Evolutionary conservation across 148 eudicot genomes (phyloP), one percentile per base, ranked within the genome.

Genomic region (Simmondsia chinensis): DNA sequence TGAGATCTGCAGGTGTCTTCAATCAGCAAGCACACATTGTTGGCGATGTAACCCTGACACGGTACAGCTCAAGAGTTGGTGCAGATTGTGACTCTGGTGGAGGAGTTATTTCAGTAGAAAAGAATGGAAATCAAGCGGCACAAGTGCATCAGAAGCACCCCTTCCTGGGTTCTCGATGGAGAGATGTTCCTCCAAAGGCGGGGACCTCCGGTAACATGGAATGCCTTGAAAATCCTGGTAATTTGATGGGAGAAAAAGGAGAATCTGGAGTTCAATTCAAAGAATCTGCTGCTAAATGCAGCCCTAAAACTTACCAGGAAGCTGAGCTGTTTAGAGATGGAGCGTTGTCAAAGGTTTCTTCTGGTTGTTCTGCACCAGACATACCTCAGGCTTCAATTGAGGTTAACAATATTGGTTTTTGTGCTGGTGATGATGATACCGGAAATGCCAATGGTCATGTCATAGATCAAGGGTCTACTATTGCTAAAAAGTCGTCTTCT

Each of bases 321-420:
- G 66, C 52, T 23, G 52, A 46, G 33, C 62, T 45, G 35, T 25
- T 43, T 36, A 63, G 61, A 70, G 77, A 49, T 50, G 61, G 45
- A 50, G 83, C 61, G 41, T 12, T 61, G 25, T 70, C 80, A n/a
- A 63, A 57, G 51, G 12, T 71, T 41, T 77, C 78, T 26, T 77
- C 89, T 34, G 71, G 68, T 54, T 69, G 88, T 58, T 70, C 83
- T 34, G 77, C 69, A 36, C 68, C 72, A 48, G 70, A 47, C 61
- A 63, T 76, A 26, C 61, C 72, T 33, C 68, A 70, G 56, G 69
- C 63, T 36, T 80, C 83, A 35, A 63, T 45, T 23, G 70, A 67
- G 59, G 53, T 61, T 24, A 57, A 68, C 56, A 64, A 45, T 39
- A 46, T 48, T 43, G 80, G 59, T 33, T 70, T 65, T 34, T 43